These are phyloP conservation scores for Irpex sp. DNA, from an alignment of 1,284 basidiomycete species.

Conservation along the genomic window DNA sequence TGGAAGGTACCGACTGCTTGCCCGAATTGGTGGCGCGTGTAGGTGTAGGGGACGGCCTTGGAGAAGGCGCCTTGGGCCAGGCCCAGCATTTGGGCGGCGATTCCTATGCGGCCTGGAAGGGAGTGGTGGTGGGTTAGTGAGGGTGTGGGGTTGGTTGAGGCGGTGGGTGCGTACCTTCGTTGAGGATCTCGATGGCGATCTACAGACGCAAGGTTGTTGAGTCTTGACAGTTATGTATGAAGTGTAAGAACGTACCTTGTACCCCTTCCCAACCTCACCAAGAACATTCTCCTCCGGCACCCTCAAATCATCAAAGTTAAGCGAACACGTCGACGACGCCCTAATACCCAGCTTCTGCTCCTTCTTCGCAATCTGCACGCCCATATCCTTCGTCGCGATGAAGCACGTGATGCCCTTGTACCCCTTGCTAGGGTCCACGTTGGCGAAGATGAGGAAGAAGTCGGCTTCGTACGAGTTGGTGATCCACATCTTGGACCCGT, in stretches of 20 bases:
- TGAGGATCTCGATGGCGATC: slow-evolving; percentile 96
- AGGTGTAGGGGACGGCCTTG: slow-evolving; percentile 89
- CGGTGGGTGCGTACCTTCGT: slow-evolving; percentile 59
- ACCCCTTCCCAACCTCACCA: slow-evolving; percentile 90
- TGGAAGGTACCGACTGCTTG: slow-evolving; percentile 91
- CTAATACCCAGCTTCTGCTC: slow-evolving; percentile 97
- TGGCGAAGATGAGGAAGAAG: slow-evolving; percentile 92
- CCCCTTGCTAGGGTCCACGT: slow-evolving; percentile 89
- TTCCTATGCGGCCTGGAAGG: slow-evolving; percentile 78
- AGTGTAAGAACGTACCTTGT: slow-evolving; percentile 56
- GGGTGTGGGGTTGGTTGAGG: too few species aligned
- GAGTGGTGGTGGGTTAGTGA: too few species aligned
- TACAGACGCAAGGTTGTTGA: slow-evolving; percentile 18
- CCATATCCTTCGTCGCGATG: slow-evolving; percentile 94
- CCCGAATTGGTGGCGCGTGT: slow-evolving; percentile 91
- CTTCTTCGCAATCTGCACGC: slow-evolving; percentile 96
- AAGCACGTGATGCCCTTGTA: slow-evolving; percentile 99
- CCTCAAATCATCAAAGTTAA: slow-evolving; percentile 94
- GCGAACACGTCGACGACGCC: slow-evolving; percentile 94
- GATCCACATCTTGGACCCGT: slow-evolving; percentile 99
- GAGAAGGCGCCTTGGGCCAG: slow-evolving; percentile 96
- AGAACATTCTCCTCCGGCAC: slow-evolving; percentile 93
- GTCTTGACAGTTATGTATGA: not conserved
- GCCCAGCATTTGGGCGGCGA: slow-evolving; percentile 95
- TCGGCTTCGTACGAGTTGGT: slow-evolving; percentile 97